These are phyloP conservation scores for Neonothopanus nambi DNA, from an alignment of 1,284 basidiomycete genomes.

Conservation along the genomic window DNA sequence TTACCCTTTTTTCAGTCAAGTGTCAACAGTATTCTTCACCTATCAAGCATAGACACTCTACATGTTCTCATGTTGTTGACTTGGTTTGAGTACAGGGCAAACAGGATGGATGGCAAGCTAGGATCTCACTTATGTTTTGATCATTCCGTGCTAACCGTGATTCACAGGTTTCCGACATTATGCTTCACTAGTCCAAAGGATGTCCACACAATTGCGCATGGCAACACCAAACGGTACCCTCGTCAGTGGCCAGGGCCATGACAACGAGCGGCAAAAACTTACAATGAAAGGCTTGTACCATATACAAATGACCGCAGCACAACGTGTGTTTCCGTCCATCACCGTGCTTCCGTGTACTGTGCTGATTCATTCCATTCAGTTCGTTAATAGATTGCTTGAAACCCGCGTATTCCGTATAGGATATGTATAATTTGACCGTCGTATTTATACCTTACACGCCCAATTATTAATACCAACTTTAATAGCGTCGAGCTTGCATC, in stretches of 20 bases:
- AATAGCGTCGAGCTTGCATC: conserved; percentile 4
- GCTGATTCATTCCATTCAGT: not conserved
- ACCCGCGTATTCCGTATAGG: not conserved
- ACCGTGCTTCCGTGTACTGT: not conserved
- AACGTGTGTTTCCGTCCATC: conserved; percentile 4
- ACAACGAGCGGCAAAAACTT: conserved; percentile 43
- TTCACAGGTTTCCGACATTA: conserved; percentile 46
- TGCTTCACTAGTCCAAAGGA: conserved; percentile 60
- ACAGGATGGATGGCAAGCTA: conserved; percentile 48
- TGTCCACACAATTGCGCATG: conserved; percentile 71
- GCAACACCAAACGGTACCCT: conserved; percentile 53
- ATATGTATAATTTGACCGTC: conserved; percentile 13
- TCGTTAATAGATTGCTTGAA: conserved; percentile 5
- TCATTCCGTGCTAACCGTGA: conserved; percentile 16
- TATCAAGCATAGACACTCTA: conserved; percentile 63
- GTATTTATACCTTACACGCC: conserved; percentile 7
- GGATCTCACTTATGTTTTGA: conserved; percentile 2
- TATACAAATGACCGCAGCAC: conserved; percentile 10
- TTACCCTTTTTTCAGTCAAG: conserved; percentile 46
- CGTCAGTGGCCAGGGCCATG: conserved; percentile 42
- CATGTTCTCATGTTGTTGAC: conserved; percentile 71
- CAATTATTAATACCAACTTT: conserved; percentile 10
- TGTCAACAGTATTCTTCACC: conserved; percentile 50
- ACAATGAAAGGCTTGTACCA: conserved; percentile 16
- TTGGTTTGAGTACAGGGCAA: conserved; percentile 71